These are phyloP conservation scores for Neofusicoccum kwambonambiense DNA, from an alignment of 2,329 filamentous ascomycete genomes.

Conservation along the genomic window DNA sequence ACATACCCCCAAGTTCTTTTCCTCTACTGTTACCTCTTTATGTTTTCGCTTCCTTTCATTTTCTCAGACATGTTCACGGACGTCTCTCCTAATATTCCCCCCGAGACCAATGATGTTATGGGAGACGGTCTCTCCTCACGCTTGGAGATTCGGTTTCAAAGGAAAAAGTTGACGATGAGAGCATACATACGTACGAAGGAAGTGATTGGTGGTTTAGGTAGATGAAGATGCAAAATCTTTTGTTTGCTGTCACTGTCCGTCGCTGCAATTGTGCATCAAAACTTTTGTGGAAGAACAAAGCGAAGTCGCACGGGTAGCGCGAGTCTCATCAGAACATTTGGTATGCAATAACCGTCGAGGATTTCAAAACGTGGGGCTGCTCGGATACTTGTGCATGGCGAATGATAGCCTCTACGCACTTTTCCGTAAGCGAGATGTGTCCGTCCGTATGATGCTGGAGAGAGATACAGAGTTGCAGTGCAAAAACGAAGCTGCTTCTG, in stretches of 20 bases:
- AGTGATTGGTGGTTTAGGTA: neutral
- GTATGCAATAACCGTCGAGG: neutral
- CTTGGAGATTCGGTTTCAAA: neutral
- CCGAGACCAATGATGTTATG: neutral
- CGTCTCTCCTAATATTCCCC: neutral
- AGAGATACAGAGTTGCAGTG: neutral
- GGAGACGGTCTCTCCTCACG: neutral
- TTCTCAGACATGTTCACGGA: neutral
- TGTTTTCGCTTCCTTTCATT: neutral
- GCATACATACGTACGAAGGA: neutral
- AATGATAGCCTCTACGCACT: too few relatives aligned
- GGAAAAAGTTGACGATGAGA: neutral
- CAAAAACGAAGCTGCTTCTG: neutral
- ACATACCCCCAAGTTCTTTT: slow-evolving; percentile 16
- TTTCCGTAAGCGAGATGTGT: neutral
- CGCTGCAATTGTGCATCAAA: too few relatives aligned
- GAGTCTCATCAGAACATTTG: too few relatives aligned
- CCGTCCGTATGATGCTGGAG: neutral
- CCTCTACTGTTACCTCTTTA: neutral
- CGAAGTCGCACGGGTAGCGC: too few relatives aligned
- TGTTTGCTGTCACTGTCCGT: neutral
- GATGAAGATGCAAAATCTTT: neutral
- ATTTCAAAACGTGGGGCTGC: neutral
- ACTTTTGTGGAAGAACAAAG: too few relatives aligned
- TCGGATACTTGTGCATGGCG: neutral